Evolutionary conservation across 2,329 filamentous ascomycete species (phyloP).

Genomic region (Aspergillus puulaauensis): DNA sequence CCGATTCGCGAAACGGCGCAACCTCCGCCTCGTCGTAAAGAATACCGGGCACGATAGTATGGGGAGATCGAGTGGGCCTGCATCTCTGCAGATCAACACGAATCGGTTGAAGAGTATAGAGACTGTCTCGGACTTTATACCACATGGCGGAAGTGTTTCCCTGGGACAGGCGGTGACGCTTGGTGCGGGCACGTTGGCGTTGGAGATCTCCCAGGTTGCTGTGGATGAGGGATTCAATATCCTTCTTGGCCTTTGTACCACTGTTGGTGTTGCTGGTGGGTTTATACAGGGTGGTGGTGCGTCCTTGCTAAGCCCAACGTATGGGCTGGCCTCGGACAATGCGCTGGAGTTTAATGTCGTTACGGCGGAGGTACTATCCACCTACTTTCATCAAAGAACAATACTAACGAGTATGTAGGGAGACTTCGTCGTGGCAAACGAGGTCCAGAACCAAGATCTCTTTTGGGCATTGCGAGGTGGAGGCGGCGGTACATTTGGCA

Average conservation of each 20-base stretch:
- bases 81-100: background rate
- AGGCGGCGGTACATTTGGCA: slow-evolving; percentile 20
- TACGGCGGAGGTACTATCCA: background rate
- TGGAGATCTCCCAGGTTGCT: background rate
- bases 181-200: background rate
- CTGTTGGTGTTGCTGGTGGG: background rate
- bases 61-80: background rate
- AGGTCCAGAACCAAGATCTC: slow-evolving; percentile 20
- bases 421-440: slow-evolving; percentile 11
- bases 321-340: background rate
- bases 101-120: background rate
- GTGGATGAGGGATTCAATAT: background rate
- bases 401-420: background rate
- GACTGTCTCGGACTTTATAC: background rate
- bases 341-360: background rate
- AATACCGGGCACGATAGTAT: background rate
- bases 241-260: background rate
- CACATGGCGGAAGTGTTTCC: background rate
- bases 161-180: background rate
- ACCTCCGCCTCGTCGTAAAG: background rate
- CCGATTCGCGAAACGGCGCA: background rate
- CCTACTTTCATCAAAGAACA: background rate
- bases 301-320: background rate
- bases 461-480: slow-evolving; percentile 22
- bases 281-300: background rate